Evolutionary conservation across 2,329 filamentous ascomycete genomes (phyloP).

Genomic region (Alternaria atra): DNA sequence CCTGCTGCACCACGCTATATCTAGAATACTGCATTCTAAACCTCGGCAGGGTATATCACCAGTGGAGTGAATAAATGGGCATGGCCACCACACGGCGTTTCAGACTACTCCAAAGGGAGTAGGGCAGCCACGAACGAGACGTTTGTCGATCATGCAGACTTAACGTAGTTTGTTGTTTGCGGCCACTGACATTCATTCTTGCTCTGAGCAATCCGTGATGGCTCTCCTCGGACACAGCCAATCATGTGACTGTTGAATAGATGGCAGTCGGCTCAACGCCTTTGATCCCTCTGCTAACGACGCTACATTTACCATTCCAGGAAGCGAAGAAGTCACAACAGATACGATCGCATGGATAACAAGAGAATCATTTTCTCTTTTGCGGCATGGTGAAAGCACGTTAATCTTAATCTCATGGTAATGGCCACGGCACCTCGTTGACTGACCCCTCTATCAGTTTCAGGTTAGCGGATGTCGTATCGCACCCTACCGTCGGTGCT

Average conservation of each 20-base stretch:
- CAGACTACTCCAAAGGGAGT: conserved; percentile 35
- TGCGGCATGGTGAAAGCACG: conserved; percentile 35
- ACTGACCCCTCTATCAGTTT: conserved; percentile 34
- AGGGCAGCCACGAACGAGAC: conserved; percentile 45
- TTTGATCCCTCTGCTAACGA: conserved; percentile 52
- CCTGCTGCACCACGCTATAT: conserved; percentile 43
- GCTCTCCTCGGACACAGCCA: conserved; percentile 50
- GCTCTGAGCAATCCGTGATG: conserved; percentile 47
- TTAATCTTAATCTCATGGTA: conserved; percentile 45
- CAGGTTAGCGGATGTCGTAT: conserved; percentile 43
- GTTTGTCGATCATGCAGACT: conserved; percentile 43
- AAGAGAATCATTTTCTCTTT: conserved; percentile 42
- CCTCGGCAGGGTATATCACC: conserved; percentile 39
- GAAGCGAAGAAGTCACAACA: conserved; percentile 34
- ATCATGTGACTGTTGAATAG: conserved; percentile 45
- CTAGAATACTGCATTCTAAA: conserved; percentile 38
- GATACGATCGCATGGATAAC: conserved; percentile 43
- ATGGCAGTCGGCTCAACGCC: conserved; percentile 43
- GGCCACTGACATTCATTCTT: conserved; percentile 50
- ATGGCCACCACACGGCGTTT: conserved; percentile 48
- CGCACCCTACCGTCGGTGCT: conserved; percentile 36
- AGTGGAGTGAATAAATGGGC: conserved; percentile 45
- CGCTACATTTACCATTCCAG: conserved; percentile 46
- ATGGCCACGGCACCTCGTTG: conserved; percentile 42
- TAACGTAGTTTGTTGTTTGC: conserved; percentile 44